Evolutionary conservation across 768 basidiomycete species (phyloP), one percentile per base, ranked within the genome.

Genomic region (Naematelia encephala): DNA sequence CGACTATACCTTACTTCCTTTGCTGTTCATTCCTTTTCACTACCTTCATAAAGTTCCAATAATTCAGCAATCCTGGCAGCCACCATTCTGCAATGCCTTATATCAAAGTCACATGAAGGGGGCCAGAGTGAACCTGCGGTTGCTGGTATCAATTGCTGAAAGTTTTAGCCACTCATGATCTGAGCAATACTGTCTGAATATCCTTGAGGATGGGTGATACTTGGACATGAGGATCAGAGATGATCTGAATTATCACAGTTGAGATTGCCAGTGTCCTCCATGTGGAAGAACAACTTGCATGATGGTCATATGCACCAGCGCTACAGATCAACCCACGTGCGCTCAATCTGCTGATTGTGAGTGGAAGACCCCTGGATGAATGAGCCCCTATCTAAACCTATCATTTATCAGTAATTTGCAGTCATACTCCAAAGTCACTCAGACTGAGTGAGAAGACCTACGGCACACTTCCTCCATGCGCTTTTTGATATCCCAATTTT

Each of bases 401-500:
- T n/a, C 5, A 29, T 10, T 5, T 51, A 5, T 12, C 10, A 10
- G 10, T 8, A 26, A 8, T 47, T 8, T 8, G 34, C 34, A 39
- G n/a, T n/a, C n/a, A n/a, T n/a, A n/a, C n/a, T n/a, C n/a, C 34
- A 39, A 39, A 16, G 34, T 47, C 46, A 26, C 11, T 29, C 12
- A 25, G 12, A 11, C 10, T 51, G 8, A 12, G 12, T n/a, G 50
- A 12, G 4, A 21, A 26, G 10, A 57, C 60, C 2, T 28, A 57
- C 60, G 56, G 57, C 60, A 13, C 21, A 51, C 28, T 14, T 16
- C 14, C 19, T 57, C 28, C 46, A 61, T 61, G 3, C 28, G 13
- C 10, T 43, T 26, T 26, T 45, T 57, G 3, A 61, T 34, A 12
- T 25, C 55, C 12, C 29, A 16, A 47, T 61, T 61, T 49, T 61